A percentile compares a stretch with the other conserved stretches of the same genome.
Evolutionary conservation across 2,329 filamentous ascomycete genomes (phyloP).

Genomic region (Aspergillus sp.): DNA sequence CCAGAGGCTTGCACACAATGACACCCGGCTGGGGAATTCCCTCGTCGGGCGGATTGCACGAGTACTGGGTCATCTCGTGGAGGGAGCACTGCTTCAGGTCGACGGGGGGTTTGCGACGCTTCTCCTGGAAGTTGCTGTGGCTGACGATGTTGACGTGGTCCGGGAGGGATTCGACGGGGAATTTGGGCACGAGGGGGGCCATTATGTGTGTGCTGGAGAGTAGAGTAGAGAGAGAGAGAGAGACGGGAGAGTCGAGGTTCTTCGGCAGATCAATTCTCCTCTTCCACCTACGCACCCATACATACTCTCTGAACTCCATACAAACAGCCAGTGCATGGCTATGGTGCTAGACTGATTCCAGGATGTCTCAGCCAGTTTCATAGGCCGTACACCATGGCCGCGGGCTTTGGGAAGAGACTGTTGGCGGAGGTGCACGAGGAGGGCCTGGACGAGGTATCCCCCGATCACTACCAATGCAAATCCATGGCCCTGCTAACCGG

Average conservation of each 20-base stretch:
- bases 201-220: constrained; percentile 31
- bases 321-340: neutral
- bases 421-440: constrained; percentile 43
- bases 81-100: constrained; percentile 47
- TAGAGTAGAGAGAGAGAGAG: neutral
- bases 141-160: constrained; percentile 40
- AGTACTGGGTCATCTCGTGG: constrained; percentile 53
- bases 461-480: constrained; percentile 1
- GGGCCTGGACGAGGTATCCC: constrained; percentile 42
- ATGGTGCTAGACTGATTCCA: too few species aligned
- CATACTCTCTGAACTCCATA: neutral
- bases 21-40: constrained; percentile 34
- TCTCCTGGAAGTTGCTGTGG: constrained; percentile 36
- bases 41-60: constrained; percentile 46
- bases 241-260: neutral
- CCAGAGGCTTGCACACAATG: constrained; percentile 47
- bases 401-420: constrained; percentile 43
- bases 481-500: constrained; percentile 3
- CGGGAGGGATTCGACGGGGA: constrained; percentile 44
- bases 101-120: constrained; percentile 43
- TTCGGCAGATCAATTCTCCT: too few species aligned
- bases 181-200: constrained; percentile 47
- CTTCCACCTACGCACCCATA: neutral
- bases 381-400: constrained; percentile 15
- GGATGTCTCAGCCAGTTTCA: too few species aligned